Percentiles rank a stretch among this genome's conserved stretches.
These are phyloP conservation scores for Penicillium fuscoglaucum DNA, from an alignment of 2,329 filamentous ascomycete genomes.

Conservation along the genomic window DNA sequence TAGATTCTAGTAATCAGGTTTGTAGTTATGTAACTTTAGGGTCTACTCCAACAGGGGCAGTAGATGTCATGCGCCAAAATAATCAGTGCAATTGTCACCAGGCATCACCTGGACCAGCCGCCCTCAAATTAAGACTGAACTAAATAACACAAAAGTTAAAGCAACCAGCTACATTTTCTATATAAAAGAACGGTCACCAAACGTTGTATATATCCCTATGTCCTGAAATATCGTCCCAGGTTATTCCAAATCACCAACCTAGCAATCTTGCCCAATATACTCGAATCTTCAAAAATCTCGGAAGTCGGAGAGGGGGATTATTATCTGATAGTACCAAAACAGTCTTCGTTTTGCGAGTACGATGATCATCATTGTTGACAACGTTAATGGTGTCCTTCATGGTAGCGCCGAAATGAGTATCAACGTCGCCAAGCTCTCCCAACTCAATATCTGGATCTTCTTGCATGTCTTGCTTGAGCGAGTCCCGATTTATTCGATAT, in stretches of 20 bases:
- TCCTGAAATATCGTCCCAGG: neutral
- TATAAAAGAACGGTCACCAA: neutral
- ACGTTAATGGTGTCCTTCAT: neutral
- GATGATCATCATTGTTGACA: neutral
- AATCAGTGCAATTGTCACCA: neutral
- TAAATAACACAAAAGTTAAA: neutral
- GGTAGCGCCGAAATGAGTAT: neutral
- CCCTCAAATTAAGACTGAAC: no score
- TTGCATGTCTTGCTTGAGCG: neutral
- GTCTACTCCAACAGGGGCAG: no score
- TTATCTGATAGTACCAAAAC: neutral
- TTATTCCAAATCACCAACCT: neutral
- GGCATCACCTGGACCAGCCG: neutral
- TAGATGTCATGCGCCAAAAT: neutral
- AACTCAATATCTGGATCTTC: neutral
- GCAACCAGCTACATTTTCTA: neutral
- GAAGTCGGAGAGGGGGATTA: neutral
- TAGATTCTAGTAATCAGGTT: neutral
- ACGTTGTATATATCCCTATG: neutral
- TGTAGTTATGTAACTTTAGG: neutral
- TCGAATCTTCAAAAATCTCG: neutral
- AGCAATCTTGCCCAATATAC: neutral
- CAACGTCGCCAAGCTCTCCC: neutral
- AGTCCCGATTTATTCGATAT: neutral
- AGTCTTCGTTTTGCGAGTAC: no score